These are phyloP conservation scores for Neofusicoccum laricinum DNA, from an alignment of 2,329 filamentous ascomycete genomes.

Conservation along the genomic window DNA sequence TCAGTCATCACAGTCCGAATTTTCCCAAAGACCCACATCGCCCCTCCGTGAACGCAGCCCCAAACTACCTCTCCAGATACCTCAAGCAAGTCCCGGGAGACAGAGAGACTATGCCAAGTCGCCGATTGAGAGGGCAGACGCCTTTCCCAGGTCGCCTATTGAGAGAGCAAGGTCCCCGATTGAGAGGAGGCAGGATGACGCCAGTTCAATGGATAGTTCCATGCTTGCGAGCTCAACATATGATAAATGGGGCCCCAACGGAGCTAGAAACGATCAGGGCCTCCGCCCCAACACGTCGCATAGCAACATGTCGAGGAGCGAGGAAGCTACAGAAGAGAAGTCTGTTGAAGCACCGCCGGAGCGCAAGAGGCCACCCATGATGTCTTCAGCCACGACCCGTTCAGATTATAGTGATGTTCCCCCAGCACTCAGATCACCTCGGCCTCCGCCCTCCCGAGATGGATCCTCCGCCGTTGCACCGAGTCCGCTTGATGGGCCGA, in stretches of 20 bases:
- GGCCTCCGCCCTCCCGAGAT: slow-evolving; percentile 10
- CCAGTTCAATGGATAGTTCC: slow-evolving; percentile 20
- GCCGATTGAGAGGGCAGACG: slow-evolving; percentile 3
- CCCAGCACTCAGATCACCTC: slow-evolving; percentile 12
- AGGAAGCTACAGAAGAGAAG: slow-evolving; percentile 28
- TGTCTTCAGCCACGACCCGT: slow-evolving; percentile 37
- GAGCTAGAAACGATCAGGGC: slow-evolving; percentile 27
- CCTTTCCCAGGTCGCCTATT: slow-evolving; percentile 7
- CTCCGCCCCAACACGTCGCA: slow-evolving; percentile 35
- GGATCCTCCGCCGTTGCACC: neutral
- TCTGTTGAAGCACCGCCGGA: slow-evolving; percentile 48
- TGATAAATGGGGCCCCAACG: slow-evolving; percentile 1
- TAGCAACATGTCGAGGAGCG: slow-evolving; percentile 31
- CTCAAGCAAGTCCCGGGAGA: slow-evolving; percentile 10
- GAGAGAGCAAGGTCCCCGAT: slow-evolving; percentile 6
- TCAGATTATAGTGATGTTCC: slow-evolving; percentile 6
- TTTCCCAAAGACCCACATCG: slow-evolving; percentile 21
- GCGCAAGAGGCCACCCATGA: slow-evolving; percentile 65
- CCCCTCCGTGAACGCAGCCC: slow-evolving; percentile 16
- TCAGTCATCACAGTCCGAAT: slow-evolving; percentile 39
- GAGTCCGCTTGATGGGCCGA: neutral
- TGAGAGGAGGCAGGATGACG: neutral
- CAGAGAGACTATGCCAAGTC: slow-evolving; percentile 11
- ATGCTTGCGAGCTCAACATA: slow-evolving; percentile 20
- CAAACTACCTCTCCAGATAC: slow-evolving; percentile 23